Evolutionary conservation across 1,284 basidiomycete genomes (phyloP).

Genomic region (Schizophyllum commune): DNA sequence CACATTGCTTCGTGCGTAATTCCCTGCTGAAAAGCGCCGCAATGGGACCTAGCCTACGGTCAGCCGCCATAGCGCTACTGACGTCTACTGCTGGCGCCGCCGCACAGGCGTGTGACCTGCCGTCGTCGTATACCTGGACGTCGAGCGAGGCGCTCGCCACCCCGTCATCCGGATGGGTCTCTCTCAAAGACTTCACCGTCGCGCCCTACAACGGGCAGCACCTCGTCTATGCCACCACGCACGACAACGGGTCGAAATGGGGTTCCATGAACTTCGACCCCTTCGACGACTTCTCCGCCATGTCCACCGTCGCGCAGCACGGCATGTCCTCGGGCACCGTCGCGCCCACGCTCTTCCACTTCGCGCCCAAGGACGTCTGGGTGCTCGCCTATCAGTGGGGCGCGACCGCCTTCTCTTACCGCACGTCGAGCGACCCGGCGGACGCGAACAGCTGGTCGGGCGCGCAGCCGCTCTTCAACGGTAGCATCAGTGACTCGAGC

Average conservation of each 20-base stretch:
- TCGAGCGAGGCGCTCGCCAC: conserved; percentile 5
- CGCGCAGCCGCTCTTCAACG: conserved; percentile 3
- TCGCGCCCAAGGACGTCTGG: conserved; percentile 8
- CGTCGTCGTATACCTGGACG: conserved; percentile 3
- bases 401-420: conserved; percentile 7
- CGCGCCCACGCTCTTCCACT: conserved; percentile 9
- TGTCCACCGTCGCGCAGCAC: conserved; percentile 7
- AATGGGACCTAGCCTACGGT: no score
- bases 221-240: conserved; percentile 8
- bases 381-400: conserved; percentile 9
- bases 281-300: conserved; percentile 5
- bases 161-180: conserved; percentile 8
- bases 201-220: conserved; percentile 9
- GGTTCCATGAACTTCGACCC: conserved; percentile 8
- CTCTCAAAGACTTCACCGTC: conserved; percentile 10
- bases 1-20: no score
- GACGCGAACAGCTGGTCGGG: conserved; percentile 10
- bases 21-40: no score
- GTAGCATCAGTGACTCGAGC: not conserved
- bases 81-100: no score
- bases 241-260: conserved; percentile 6
- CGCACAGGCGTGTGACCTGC: no score
- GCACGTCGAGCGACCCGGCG: conserved; percentile 8
- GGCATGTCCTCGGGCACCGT: conserved; percentile 5
- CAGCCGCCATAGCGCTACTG: no score